Evolutionary conservation across 345 rosid species (phyloP).

Genomic region (Pistacia vera): DNA sequence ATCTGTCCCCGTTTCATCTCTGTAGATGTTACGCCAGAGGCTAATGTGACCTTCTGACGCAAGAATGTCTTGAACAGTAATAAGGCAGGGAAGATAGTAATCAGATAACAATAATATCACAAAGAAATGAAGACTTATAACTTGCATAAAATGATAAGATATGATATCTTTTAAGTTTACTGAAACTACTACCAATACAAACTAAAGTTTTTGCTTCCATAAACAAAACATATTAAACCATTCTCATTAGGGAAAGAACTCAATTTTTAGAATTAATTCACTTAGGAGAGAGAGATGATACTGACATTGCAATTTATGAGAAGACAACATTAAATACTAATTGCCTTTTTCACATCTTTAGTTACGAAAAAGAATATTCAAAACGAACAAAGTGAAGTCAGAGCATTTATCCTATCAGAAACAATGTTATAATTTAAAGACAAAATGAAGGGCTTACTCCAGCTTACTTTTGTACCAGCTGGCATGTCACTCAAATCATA

Average conservation of each 20-base stretch:
- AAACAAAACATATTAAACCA: not conserved
- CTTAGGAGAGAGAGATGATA: not conserved
- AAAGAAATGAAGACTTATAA: constrained; percentile 10
- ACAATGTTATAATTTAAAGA: not conserved
- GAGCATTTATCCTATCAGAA: not conserved
- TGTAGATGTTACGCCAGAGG: constrained; percentile 38
- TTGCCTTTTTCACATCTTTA: not conserved
- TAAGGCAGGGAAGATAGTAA: not conserved
- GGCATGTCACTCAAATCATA: constrained; percentile 99
- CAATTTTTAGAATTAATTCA: not conserved
- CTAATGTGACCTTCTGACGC: constrained; percentile 85
- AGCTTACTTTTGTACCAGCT: constrained; percentile 71
- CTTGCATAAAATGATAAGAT: not conserved
- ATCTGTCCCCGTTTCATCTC: constrained; percentile 44
- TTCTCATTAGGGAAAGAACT: not conserved
- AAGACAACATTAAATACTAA: not conserved
- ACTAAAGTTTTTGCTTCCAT: not conserved
- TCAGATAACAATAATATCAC: constrained; percentile 13
- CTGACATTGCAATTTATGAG: not conserved
- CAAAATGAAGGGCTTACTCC: constrained; percentile 1
- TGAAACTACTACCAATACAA: not conserved
- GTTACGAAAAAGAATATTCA: not conserved
- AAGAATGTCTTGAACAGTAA: constrained; percentile 66
- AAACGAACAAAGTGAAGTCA: not conserved
- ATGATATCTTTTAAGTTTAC: not conserved